phyloP scores from a whole-genome alignment of 1,139 yeast genomes.

The Suhomyces wounanorum region DNA sequence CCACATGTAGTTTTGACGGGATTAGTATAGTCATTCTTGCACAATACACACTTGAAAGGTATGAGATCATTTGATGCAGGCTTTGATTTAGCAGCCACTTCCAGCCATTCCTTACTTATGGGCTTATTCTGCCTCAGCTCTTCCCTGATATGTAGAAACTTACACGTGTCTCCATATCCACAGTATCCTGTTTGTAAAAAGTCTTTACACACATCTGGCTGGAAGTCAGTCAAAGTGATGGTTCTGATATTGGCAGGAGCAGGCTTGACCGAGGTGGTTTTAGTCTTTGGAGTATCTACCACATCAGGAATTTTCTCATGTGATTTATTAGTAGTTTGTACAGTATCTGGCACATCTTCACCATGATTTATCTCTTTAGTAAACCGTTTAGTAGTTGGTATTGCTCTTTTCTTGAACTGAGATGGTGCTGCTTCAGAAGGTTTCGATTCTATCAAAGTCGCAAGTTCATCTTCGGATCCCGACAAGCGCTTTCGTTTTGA shows the following conservation, averaged over 20 bases:
- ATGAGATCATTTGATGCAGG: conserved; percentile 23
- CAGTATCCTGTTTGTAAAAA: conserved; percentile 90
- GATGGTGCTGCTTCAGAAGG: neutral
- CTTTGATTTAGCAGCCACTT: conserved; percentile 16
- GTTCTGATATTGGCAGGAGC: conserved; percentile 58
- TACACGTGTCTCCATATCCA: conserved; percentile 98
- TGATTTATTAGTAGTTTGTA: neutral
- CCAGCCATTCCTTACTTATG: conserved; percentile 73
- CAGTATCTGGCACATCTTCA: neutral
- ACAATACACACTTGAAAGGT: conserved; percentile 67
- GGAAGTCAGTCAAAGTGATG: conserved; percentile 85
- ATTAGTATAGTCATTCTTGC: conserved; percentile 54
- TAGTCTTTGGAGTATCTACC: neutral
- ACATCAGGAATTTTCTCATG: neutral
- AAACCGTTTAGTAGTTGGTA: neutral
- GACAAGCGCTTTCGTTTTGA: conserved; percentile 21
- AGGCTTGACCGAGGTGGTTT: conserved; percentile 15
- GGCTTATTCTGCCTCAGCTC: conserved; percentile 80
- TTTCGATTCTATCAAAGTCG: neutral
- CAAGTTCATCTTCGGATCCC: conserved; percentile 8
- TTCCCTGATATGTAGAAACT: conserved; percentile 86
- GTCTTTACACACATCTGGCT: conserved; percentile 94
- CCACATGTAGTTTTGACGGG: conserved; percentile 68
- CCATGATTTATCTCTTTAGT: conserved; percentile 5
- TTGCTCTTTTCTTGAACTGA: conserved; percentile 8